phyloP scores from a whole-genome alignment of 2,329 filamentous ascomycete genomes.

The Phialophora chinensis region DNA sequence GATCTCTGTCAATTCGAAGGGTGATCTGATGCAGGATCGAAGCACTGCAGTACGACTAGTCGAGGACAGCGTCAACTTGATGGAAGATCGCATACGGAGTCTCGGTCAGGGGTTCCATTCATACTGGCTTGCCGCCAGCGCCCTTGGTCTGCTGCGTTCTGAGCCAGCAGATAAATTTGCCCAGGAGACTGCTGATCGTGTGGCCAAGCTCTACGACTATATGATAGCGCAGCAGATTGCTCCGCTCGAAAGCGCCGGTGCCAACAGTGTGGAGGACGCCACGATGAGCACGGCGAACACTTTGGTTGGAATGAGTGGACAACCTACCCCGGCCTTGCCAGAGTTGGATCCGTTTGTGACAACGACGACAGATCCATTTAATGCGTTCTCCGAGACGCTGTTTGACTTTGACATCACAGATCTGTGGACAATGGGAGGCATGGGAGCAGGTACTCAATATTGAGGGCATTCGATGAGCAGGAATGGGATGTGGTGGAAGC shows the following conservation, averaged over 20 bases:
- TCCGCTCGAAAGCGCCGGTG: background rate
- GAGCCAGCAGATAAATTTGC: conserved; percentile 35
- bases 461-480: background rate
- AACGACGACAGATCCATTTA: conserved; percentile 25
- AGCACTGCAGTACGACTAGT: conserved; percentile 28
- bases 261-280: conserved; percentile 24
- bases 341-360: conserved; percentile 31
- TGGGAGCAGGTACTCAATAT: conserved; percentile 12
- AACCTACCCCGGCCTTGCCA: conserved; percentile 19
- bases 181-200: conserved; percentile 41
- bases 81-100: conserved; percentile 44
- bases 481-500: background rate
- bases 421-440: conserved; percentile 30
- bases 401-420: conserved; percentile 37
- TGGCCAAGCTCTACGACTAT: conserved; percentile 23
- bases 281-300: conserved; percentile 27
- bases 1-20: conserved; percentile 10
- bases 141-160: conserved; percentile 43
- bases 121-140: conserved; percentile 46
- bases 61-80: conserved; percentile 42
- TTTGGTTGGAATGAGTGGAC: conserved; percentile 24
- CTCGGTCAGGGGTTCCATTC: conserved; percentile 46
- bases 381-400: conserved; percentile 31
- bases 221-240: conserved; percentile 29
- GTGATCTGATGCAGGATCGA: conserved; percentile 25